Base-by-base conservation (phyloP, 768 basidiomycete species). In the Tricholoma bakamatsutake region DNA sequence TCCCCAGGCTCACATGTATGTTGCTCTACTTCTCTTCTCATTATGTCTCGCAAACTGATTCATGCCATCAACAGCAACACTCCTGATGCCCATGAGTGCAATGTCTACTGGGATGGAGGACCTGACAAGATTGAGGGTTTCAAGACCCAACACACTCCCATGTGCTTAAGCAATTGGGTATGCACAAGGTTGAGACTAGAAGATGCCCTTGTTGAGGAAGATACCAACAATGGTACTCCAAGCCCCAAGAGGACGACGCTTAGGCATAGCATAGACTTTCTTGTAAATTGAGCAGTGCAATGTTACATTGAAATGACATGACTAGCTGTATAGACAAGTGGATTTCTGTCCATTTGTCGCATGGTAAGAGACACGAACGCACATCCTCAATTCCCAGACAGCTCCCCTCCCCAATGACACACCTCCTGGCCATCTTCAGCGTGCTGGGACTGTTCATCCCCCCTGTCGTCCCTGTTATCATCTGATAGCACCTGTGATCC, bases 1-100 rank as follows among this genome's bases (percentile, higher is more conserved):
- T 56, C 67, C 61, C 5, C 66, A 68, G 50, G 57, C 59, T 37
- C 64, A 69, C 53, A 65, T 48, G 57, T 66, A 53, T 28, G 62
- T 60, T 21, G 13, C 18, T 1, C 35, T 37, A 37, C 35, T 13
- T 37, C 35, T n/a, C n/a, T n/a, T n/a, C n/a, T n/a, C n/a, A n/a
- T n/a, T n/a, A 13, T 37, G 7, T 37, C 35, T 13, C 35, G 12
- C 35, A 37, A 37, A 37, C 35, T 37, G 18, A 42, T 18, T 42
- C 17, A 42, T 42, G 17, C 17, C 10, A 8, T 42, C 18, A 3
- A 42, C 40, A 42, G 40, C 40, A 42, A 42, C 40, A 18, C 40
- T 18, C 17, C 40, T 18, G 35, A 37, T 37, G 40, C 17, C 40
- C 40, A 42, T 21, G 40, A 42, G 40, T 13, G 40, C 40, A 17